phyloP scores from a whole-genome alignment of 169 alveolate species.

The Eimeria sp. region DNA sequence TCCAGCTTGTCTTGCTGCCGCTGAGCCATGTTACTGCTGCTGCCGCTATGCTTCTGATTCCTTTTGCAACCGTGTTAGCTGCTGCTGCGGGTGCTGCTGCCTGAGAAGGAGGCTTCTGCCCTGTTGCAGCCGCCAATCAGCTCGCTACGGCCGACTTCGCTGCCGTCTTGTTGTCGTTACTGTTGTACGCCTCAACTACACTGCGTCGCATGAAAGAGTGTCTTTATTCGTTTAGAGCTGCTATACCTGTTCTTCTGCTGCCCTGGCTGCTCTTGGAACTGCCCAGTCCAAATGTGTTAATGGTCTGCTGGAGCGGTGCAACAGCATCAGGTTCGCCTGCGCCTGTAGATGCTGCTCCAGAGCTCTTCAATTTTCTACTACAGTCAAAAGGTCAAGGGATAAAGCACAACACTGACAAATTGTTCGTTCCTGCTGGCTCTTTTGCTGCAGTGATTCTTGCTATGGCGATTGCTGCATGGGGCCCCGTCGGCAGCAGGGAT shows the following conservation, averaged over 20 bases:
- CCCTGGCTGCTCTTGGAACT: not conserved
- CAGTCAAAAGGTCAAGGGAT: conserved; percentile 15
- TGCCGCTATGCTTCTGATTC: not conserved
- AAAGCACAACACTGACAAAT: conserved; percentile 18
- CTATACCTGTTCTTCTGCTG: not conserved
- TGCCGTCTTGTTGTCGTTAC: conserved; percentile 1
- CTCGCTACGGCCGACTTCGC: conserved; percentile 33
- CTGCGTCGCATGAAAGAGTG: not conserved
- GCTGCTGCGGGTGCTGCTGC: conserved; percentile 39
- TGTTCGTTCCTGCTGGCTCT: not conserved
- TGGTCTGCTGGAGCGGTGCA: conserved; percentile 49
- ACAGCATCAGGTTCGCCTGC: not conserved
- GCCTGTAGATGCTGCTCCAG: not conserved
- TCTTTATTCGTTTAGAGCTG: not conserved
- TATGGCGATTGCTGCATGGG: conserved; percentile 42
- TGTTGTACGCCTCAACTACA: not conserved
- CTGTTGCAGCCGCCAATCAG: not conserved
- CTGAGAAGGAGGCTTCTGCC: not conserved
- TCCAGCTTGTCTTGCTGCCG: conserved; percentile 64
- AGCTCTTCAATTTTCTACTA: conserved; percentile 39
- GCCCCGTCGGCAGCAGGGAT: conserved; percentile 70
- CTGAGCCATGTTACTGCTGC: conserved; percentile 54
- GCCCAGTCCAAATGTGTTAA: not conserved
- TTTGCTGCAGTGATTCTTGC: not conserved
- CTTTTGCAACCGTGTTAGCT: not conserved